Conservation (phyloP, 805 yeast species). For the Suhomyces faveliae region DNA sequence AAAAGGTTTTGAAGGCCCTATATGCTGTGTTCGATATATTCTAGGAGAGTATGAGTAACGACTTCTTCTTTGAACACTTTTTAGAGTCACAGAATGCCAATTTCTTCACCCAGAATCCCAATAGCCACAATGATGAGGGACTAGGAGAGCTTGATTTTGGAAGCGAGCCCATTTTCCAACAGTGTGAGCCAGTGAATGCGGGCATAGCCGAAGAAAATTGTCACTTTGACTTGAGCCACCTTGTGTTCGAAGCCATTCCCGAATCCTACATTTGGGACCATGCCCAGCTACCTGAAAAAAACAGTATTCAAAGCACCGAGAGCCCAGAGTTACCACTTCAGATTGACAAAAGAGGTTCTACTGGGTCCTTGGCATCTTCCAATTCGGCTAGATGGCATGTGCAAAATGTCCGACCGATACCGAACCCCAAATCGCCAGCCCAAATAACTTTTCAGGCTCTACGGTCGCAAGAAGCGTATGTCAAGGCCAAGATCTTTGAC, state of each 20-base stretch:
- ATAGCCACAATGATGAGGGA: neutral
- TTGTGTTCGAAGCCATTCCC: neutral
- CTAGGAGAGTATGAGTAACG: neutral
- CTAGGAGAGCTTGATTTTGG: neutral
- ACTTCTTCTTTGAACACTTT: neutral
- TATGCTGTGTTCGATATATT: neutral
- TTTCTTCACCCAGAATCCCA: neutral
- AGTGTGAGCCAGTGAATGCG: neutral
- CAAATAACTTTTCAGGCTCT: neutral
- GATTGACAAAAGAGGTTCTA: neutral
- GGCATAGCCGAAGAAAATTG: neutral
- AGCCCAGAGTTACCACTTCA: neutral
- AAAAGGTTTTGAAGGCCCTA: neutral
- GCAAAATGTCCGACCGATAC: neutral
- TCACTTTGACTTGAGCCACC: neutral
- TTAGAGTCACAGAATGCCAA: neutral
- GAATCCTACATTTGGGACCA: neutral
- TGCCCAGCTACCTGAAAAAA: neutral
- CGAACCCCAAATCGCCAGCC: neutral
- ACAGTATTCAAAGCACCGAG: neutral
- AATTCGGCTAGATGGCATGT: neutral
- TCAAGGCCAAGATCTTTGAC: neutral
- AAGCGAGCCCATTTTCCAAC: neutral
- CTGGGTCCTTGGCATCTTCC: neutral
- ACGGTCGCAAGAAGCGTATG: neutral